These are phyloP conservation scores for Xylariaceae sp. DNA, from an alignment of 2,329 filamentous ascomycete genomes.

Conservation along the genomic window DNA sequence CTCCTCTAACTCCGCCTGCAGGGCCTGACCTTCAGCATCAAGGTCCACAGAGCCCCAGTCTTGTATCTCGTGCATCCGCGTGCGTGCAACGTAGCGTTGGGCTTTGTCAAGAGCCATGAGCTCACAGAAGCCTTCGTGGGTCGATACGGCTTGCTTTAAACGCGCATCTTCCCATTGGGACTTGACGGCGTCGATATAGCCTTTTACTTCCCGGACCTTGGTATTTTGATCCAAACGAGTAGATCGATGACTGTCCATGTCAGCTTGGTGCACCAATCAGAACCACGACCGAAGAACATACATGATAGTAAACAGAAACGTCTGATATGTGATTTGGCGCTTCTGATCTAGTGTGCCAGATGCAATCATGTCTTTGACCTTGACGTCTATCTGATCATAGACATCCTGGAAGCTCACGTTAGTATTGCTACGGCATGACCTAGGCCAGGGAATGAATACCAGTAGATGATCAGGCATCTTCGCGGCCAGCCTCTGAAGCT, in stretches of 20 bases:
- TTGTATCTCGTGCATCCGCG: constrained; percentile 64
- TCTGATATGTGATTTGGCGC: constrained; percentile 76
- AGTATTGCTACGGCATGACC: no score
- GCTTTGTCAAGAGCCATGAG: constrained; percentile 74
- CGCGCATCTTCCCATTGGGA: constrained; percentile 68
- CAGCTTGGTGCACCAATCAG: no score
- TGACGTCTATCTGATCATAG: constrained; percentile 78
- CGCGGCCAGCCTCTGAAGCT: constrained; percentile 80
- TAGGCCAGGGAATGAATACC: constrained; percentile 40
- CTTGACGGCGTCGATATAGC: constrained; percentile 77
- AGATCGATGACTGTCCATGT: constrained; percentile 61
- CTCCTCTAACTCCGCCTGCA: constrained; percentile 73
- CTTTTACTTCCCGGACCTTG: constrained; percentile 63
- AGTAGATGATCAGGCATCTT: constrained; percentile 89
- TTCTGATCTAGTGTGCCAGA: constrained; percentile 72
- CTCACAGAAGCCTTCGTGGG: constrained; percentile 71
- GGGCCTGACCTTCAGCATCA: constrained; percentile 68
- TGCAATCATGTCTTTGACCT: constrained; percentile 72
- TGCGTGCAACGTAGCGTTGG: constrained; percentile 67
- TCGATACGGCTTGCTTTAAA: constrained; percentile 61
- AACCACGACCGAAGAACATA: constrained; percentile 27
- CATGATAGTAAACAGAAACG: constrained; percentile 90
- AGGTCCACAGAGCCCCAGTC: constrained; percentile 78
- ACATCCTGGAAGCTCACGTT: no score
- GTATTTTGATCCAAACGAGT: constrained; percentile 62